A percentile compares a stretch with the other conserved stretches of the same genome.
Conservation (phyloP, 2,329 filamentous ascomycete genomes). For the Penicillium polonicum region DNA sequence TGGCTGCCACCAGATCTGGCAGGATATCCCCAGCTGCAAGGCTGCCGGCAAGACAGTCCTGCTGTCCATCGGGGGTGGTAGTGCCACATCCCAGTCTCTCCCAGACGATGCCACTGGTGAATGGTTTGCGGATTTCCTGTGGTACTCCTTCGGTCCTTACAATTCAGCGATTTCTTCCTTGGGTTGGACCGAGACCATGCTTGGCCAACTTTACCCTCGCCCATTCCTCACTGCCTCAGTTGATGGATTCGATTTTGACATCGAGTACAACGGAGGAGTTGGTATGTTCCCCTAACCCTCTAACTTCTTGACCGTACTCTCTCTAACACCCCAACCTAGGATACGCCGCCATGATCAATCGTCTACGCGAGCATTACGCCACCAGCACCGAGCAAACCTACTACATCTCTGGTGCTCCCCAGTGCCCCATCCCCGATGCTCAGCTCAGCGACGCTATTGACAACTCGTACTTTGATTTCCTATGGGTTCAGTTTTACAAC, state of each 20-base stretch:
- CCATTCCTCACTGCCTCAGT: constrained; percentile 49
- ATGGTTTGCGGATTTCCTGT: constrained; percentile 52
- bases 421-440: constrained; percentile 51
- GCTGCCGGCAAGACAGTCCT: constrained; percentile 45
- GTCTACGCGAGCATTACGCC: constrained; percentile 45
- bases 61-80: constrained; percentile 51
- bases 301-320: not conserved
- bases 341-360: constrained; percentile 51
- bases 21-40: constrained; percentile 45
- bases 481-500: constrained; percentile 60
- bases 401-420: constrained; percentile 56
- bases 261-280: constrained; percentile 32
- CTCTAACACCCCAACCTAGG: constrained; percentile 26
- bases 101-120: constrained; percentile 37
- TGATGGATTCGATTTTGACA: constrained; percentile 57
- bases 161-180: constrained; percentile 27
- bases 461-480: constrained; percentile 50
- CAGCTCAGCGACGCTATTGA: constrained; percentile 49
- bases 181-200: constrained; percentile 13
- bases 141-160: constrained; percentile 51
- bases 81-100: constrained; percentile 45
- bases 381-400: constrained; percentile 38
- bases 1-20: constrained; percentile 45
- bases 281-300: constrained; percentile 26
- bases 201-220: constrained; percentile 32